Base-by-base conservation (phyloP, 2,329 filamentous ascomycete genomes). In the Trichoderma hamatum region DNA sequence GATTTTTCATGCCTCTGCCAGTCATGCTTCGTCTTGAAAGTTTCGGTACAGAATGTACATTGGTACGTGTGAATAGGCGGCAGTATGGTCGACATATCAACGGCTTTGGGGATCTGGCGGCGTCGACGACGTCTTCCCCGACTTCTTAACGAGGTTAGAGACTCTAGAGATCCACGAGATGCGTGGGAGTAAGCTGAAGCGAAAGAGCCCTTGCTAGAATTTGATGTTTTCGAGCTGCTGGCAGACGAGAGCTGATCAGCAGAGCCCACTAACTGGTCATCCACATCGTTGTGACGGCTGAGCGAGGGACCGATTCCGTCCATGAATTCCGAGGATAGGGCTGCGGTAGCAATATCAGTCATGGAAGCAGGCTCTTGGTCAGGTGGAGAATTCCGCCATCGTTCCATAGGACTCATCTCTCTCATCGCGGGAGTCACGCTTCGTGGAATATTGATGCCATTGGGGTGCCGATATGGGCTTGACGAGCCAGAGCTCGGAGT, bases 1-100 rank as follows among this genome's bases (percentile, higher is more conserved):
- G 81, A 80, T 52, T 81, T 82, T 68, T 88, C 85, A 70, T 88
- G 85, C 24, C 85, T 78, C 43, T 81, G 80, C 82, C 82, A 84
- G 26, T 83, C 81, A 61, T 83, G 79, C 16, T 82, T 83, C 0
- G 79, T 78, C 60, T 79, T 80, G 72, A 84, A 84, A 0, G 80
- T 80, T 55, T 84, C 82, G 0, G 81, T 82, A 66, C 82, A 84
- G 58, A 84, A 84, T 0, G 82, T 84, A 68, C 82, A 84, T 59
- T 84, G 82, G 56, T 75, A 78, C 9, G 30, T 49, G 26, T 67
- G n/a, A 32, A 59, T 13, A 24, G 54, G 14, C 28, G 54, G 69
- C 5, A 58, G 54, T 2, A 67, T 34, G 10, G 64, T 5, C 0
- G 64, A 49, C 19, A 55, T 34, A 36, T 59, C 36, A 16, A 67